phyloP scores from a whole-genome alignment of 2,329 filamentous ascomycete genomes.

The Phaeosphaeria sp. region DNA sequence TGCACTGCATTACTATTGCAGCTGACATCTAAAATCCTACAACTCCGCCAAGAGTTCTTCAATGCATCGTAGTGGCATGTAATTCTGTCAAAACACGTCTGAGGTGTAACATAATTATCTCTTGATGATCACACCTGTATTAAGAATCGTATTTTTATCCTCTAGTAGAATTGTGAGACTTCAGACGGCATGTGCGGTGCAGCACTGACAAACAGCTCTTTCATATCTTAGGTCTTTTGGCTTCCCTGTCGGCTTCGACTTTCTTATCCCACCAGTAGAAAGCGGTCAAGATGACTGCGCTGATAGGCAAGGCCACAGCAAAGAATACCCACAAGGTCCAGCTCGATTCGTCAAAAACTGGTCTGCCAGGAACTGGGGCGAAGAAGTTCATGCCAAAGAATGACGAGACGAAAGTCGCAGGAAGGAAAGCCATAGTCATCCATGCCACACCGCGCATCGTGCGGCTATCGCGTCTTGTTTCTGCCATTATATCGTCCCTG shows the following conservation, averaged over 20 bases:
- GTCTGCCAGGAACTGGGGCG: not conserved
- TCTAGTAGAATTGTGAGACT: too few relatives aligned
- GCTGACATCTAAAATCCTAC: too few relatives aligned
- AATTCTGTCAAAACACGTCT: too few relatives aligned
- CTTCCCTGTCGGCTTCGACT: not conserved
- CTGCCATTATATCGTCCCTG: not conserved
- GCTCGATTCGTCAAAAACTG: not conserved
- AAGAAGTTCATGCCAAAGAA: conserved; percentile 6
- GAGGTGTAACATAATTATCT: too few relatives aligned
- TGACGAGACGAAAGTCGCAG: conserved; percentile 1
- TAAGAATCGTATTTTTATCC: too few relatives aligned
- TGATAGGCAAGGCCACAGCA: not conserved
- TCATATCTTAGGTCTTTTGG: not conserved
- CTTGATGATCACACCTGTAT: too few relatives aligned
- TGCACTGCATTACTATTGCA: too few relatives aligned
- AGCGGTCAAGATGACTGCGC: not conserved
- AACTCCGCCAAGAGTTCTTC: too few relatives aligned
- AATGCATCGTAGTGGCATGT: too few relatives aligned
- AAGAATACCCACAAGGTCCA: conserved; percentile 1
- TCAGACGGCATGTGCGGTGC: too few relatives aligned
- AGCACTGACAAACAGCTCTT: too few relatives aligned
- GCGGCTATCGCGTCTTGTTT: not conserved
- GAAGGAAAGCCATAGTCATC: conserved; percentile 2
- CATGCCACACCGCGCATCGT: conserved; percentile 2
- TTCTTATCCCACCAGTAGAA: conserved; percentile 1